Conservation (phyloP, 2,329 filamentous ascomycete genomes). For the Penicillium italicum region DNA sequence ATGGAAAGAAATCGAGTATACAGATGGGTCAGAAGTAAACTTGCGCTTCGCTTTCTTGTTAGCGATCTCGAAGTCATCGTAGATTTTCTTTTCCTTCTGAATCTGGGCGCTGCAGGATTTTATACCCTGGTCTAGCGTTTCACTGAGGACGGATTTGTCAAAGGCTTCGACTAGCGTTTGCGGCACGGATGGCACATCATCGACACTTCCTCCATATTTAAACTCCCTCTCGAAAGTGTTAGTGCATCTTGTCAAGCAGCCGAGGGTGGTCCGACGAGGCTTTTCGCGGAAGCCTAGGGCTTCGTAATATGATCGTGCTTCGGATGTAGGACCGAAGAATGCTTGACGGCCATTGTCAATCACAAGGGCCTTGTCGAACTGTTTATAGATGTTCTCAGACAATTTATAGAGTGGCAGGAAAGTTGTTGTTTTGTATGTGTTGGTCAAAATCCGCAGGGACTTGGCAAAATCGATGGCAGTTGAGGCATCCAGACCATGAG, state of each 20-base stretch:
- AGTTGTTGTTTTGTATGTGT: constrained; percentile 77
- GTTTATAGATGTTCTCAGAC: constrained; percentile 73
- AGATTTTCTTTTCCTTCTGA: constrained; percentile 60
- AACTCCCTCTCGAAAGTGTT: constrained; percentile 81
- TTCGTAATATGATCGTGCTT: constrained; percentile 73
- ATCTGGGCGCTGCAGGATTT: constrained; percentile 62
- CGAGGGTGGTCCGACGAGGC: constrained; percentile 73
- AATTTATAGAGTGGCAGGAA: constrained; percentile 86
- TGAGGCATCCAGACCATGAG: constrained; percentile 64
- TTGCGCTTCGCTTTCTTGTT: constrained; percentile 76
- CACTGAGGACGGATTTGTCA: constrained; percentile 58
- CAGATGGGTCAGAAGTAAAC: constrained; percentile 65
- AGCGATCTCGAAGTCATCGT: constrained; percentile 73
- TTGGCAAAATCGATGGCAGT: constrained; percentile 65
- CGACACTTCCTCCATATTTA: constrained; percentile 60
- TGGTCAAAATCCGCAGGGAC: constrained; percentile 73
- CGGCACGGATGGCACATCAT: constrained; percentile 66
- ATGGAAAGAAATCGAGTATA: constrained; percentile 80
- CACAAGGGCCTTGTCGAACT: constrained; percentile 81
- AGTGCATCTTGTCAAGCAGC: constrained; percentile 78
- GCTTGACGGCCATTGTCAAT: constrained; percentile 73
- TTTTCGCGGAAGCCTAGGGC: constrained; percentile 69
- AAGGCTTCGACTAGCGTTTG: constrained; percentile 68
- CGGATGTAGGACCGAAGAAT: constrained; percentile 66
- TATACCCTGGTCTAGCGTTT: constrained; percentile 63